These are phyloP conservation scores for Mycena filopes DNA, from an alignment of 768 basidiomycete species.

Conservation along the genomic window DNA sequence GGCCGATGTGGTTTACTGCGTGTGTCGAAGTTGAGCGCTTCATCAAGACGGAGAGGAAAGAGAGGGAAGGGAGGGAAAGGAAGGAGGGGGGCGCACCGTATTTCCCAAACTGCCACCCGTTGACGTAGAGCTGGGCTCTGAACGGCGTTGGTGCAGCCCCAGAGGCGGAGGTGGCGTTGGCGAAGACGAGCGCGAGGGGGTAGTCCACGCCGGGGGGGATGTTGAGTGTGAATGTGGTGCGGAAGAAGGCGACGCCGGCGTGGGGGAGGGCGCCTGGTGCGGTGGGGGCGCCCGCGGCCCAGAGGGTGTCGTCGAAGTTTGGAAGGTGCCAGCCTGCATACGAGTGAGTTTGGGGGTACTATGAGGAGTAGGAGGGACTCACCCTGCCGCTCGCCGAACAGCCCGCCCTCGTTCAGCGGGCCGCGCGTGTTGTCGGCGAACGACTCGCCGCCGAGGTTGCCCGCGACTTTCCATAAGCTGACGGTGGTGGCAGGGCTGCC, in stretches of 20 bases:
- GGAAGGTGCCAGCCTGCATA: constrained; percentile 66
- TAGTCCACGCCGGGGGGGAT: constrained; percentile 60
- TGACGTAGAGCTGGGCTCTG: constrained; percentile 57
- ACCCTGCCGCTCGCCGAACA: constrained; percentile 66
- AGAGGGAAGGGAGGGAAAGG: constrained; percentile 1
- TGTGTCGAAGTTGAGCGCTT: not conserved
- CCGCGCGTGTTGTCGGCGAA: constrained; percentile 62
- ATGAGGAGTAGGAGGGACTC: constrained; percentile 7
- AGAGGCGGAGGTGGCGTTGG: constrained; percentile 57
- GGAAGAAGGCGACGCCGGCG: constrained; percentile 61
- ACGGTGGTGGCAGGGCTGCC: constrained; percentile 52
- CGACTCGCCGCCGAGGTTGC: constrained; percentile 61
- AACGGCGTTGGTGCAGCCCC: no score
- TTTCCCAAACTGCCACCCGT: constrained; percentile 58
- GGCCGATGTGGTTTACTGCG: constrained; percentile 55
- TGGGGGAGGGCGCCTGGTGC: constrained; percentile 50
- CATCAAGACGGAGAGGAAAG: not conserved
- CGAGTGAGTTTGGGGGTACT: not conserved
- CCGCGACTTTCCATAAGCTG: constrained; percentile 60
- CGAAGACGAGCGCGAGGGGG: constrained; percentile 55
- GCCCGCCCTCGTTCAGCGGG: constrained; percentile 69
- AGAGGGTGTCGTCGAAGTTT: constrained; percentile 58
- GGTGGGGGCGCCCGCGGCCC: constrained; percentile 56
- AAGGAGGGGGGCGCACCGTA: constrained; percentile 44
- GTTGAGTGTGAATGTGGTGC: constrained; percentile 55